Conservation (phyloP, 257 asterid genomes). For the Lithospermum erythrorhizon region DNA sequence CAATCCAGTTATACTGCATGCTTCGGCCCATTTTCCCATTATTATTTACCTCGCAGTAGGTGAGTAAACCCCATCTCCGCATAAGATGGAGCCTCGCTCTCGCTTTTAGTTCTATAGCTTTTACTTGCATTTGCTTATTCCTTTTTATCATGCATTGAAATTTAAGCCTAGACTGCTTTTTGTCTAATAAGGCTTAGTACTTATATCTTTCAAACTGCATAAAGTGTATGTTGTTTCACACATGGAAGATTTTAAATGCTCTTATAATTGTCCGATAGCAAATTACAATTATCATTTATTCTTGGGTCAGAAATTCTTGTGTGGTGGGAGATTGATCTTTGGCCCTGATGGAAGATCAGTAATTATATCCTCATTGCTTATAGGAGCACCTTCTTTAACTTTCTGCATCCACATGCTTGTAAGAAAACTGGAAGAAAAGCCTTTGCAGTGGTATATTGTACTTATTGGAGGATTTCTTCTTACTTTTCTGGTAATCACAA, state of each 20-base stretch:
- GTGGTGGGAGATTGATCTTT: conserved; percentile 78
- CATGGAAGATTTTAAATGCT: conserved; percentile 2
- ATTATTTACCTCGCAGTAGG: no score
- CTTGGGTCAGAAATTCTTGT: conserved; percentile 50
- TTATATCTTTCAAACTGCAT: neutral
- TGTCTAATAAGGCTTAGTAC: neutral
- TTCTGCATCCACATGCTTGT: conserved; percentile 51
- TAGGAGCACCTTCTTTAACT: conserved; percentile 58
- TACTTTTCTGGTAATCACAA: conserved; percentile 45
- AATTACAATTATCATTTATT: neutral
- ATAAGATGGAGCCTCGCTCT: no score
- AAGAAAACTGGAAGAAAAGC: conserved; percentile 28
- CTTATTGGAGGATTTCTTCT: conserved; percentile 43
- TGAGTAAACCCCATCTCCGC: no score
- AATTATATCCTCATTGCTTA: conserved; percentile 42
- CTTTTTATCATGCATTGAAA: no score
- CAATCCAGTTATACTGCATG: no score
- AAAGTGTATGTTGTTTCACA: neutral
- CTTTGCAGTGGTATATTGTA: conserved; percentile 36
- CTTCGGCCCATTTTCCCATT: no score
- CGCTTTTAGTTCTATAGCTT: no score
- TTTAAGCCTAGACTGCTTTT: neutral
- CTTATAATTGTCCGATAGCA: conserved; percentile 1
- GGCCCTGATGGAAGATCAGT: conserved; percentile 74
- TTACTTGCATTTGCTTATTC: no score